Base-by-base conservation (phyloP, 2,329 filamentous ascomycete genomes). In the Clonostachys sp. region DNA sequence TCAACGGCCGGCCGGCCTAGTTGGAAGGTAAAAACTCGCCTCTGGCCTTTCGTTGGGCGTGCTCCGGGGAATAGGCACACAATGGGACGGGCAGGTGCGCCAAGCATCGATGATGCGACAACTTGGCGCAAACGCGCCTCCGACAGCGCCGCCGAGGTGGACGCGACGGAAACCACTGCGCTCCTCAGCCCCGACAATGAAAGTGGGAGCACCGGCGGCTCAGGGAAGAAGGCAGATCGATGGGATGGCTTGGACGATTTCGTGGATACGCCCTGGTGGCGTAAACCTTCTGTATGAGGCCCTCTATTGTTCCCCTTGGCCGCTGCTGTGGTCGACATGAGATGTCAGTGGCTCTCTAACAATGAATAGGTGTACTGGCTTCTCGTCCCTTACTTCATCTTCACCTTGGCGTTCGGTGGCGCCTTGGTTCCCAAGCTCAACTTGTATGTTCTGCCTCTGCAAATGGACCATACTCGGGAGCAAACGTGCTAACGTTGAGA, bases 401-500 rank as follows among this genome's bases (percentile, higher is more conserved):
- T 90, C 61, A 89, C 90, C 0, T 72, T 95, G 46, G 91, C 91
- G 0, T 92, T 94, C 64, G 94, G 92, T 34, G 90, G 89, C 48
- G 80, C 89, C 7, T 74, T 94, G 8, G 89, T 96, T 9, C 91
- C 92, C 10, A 94, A 87, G 63, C 75, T 96, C 52, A 95, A 96
- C 60, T 70, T 96, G 67, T 82, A 66, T 64, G 77, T 57, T 39
- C 46, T 45, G 7, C 20, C 40, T 20, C 44, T 35, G 33, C 18
- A 12, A 41, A 33, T 30, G 24, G 24, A 30, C 8, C 8, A 30
- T 30, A 30, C 4, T 30, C 24, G 24, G 8, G 33, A 18, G 17
- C 20, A 18, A 44, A 12, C 42, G 24, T 9, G 9, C 9, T 30
- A 10, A 30, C 9, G 24, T 30, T 35, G 10, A 34, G 16, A 34